Evolutionary conservation across 1,284 basidiomycete species (phyloP), one percentile per base, ranked within the genome.

Genomic region (Boletus semigastroideus): DNA sequence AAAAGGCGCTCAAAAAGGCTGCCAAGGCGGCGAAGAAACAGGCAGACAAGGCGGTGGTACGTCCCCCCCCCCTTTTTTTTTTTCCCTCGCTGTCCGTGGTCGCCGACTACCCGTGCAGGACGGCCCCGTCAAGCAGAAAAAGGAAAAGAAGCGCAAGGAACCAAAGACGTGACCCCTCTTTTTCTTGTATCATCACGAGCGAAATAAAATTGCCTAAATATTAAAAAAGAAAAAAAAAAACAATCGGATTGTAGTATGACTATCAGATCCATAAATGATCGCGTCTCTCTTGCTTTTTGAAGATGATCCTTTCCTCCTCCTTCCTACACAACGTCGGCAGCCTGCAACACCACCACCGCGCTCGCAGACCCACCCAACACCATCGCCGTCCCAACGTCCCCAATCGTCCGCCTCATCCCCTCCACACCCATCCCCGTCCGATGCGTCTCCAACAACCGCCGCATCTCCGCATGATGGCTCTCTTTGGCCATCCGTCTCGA

Each of bases 1-100:
- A 90, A 76, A 89, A 87, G 74, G 84, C 83, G 28, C 72, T 87
- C 67, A 92, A 89, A 74, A 89, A 86, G 72, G 82, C 82, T 44
- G 82, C 86, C 74, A 90, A 90, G 73, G 77, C 80, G 58, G 74
- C 71, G 16, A 37, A 37, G 11, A 78, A 80, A 64, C 70, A 67
- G 49, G 75, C 56, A 11, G 63, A 74, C 51, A 76, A 70, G 38
- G 71, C 60, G 22, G 75, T 68, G 19, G 59, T 68, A 2, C 22
- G 22, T 22, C 22, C 22, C 22, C 22, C 22, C 22, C 22, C 22
- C 3, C 5, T 22, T 22, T 22, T 22, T 22, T 22, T 22, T 22
- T 5, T 22, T 5, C 43, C 73, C 66, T 22, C n/a, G n/a, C n/a
- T n/a, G 39, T 57, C 40, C 22, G 36, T 40, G 38, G 10, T 5